phyloP scores from a whole-genome alignment of 257 asterid genomes.

The Haberlea rhodopensis region DNA sequence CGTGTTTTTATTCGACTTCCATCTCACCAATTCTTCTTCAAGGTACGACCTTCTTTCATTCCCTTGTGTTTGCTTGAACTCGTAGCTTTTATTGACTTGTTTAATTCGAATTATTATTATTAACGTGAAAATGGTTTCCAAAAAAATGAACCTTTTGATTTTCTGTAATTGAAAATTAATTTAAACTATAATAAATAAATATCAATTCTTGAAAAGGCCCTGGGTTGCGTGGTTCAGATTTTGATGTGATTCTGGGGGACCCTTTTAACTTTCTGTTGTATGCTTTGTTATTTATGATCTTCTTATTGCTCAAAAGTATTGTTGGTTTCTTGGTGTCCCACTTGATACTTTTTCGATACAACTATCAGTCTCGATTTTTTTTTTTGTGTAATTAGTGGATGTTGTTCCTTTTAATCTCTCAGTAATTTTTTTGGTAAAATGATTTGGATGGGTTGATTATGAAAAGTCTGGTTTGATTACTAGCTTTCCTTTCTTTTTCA shows the following conservation, averaged over 20 bases:
- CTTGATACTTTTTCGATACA: not conserved
- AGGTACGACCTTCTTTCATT: not conserved
- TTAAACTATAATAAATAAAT: not conserved
- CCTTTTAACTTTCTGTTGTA: conserved; percentile 11
- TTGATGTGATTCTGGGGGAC: conserved; percentile 17
- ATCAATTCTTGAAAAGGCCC: not conserved
- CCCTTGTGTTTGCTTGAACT: not conserved
- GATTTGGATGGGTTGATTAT: not conserved
- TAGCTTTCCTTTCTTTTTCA: no score
- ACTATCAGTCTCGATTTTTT: not conserved
- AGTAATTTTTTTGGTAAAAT: not conserved
- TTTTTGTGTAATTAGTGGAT: conserved; percentile 21
- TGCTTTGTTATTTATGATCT: not conserved
- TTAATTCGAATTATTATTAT: no score
- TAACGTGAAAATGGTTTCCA: not conserved
- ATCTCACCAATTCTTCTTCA: not conserved
- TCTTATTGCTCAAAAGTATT: conserved; percentile 4
- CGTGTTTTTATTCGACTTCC: not conserved
- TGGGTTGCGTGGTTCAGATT: not conserved
- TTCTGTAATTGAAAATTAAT: not conserved
- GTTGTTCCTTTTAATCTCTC: not conserved
- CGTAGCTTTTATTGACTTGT: not conserved
- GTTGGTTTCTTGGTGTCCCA: conserved; percentile 3
- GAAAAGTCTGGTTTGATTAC: no score
- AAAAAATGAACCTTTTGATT: conserved; percentile 19